phyloP scores from a whole-genome alignment of 192 early-diverging fungal genomes.

The Coemansia sp. region DNA sequence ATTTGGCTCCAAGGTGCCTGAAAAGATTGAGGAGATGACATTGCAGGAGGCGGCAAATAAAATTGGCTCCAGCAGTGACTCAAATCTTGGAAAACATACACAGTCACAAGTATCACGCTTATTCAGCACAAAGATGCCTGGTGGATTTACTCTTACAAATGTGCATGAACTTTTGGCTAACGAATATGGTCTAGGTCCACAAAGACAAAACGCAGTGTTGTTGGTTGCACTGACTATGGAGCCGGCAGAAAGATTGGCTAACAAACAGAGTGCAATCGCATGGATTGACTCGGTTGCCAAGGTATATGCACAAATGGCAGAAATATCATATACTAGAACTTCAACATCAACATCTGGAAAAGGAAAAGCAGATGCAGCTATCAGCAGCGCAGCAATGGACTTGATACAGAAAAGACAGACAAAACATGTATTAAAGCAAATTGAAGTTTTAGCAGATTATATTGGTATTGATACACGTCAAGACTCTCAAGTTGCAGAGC shows the following conservation, averaged over 20 bases:
- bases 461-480: conserved; percentile 74
- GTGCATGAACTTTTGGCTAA: conserved; percentile 67
- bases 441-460: conserved; percentile 81
- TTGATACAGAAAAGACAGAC: conserved; percentile 70
- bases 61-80: conserved; percentile 25
- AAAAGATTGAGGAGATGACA: conserved; percentile 89
- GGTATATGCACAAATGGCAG: conserved; percentile 73
- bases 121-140: conserved; percentile 87
- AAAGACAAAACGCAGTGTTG: conserved; percentile 70
- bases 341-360: too few species aligned
- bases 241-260: conserved; percentile 71
- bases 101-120: conserved; percentile 72
- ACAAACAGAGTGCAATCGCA: conserved; percentile 9
- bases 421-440: conserved; percentile 72
- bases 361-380: conserved; percentile 43
- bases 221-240: conserved; percentile 80
- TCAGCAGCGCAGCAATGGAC: conserved; percentile 89
- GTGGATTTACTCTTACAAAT: conserved; percentile 76
- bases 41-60: conserved; percentile 67
- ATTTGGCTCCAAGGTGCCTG: conserved; percentile 79
- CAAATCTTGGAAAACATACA: conserved; percentile 75
- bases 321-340: conserved; percentile 55
- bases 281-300: conserved; percentile 74
- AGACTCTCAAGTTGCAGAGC: conserved; percentile 61
- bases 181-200: conserved; percentile 76